phyloP scores from a whole-genome alignment of 2,329 filamentous ascomycete species.

The Proliferodiscus dingleyae region DNA sequence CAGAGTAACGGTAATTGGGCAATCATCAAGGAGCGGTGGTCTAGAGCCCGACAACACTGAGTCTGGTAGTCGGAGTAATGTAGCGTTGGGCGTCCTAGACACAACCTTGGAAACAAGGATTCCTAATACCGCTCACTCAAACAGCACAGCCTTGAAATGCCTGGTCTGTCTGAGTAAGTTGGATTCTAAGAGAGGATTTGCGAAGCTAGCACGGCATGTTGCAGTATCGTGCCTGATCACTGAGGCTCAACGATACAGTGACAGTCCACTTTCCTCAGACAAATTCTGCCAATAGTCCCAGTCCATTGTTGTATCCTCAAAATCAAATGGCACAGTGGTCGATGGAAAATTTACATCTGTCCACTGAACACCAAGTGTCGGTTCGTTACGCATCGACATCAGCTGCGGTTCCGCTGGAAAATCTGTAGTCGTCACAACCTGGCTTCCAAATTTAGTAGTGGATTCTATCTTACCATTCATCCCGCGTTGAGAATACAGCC shows the following conservation, averaged over 20 bases:
- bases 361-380: background rate
- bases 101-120: no score
- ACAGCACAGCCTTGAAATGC: no score
- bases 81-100: no score
- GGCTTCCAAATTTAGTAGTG: background rate
- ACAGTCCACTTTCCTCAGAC: constrained; percentile 2
- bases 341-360: background rate
- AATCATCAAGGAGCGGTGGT: no score
- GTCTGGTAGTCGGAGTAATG: no score
- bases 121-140: no score
- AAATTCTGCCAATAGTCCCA: constrained; percentile 14
- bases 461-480: background rate
- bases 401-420: background rate
- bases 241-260: background rate
- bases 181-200: no score
- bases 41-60: no score
- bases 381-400: background rate
- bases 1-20: no score
- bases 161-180: no score
- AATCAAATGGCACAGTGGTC: background rate
- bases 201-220: no score
- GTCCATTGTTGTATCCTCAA: constrained; percentile 2
- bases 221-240: no score
- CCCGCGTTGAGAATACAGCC: background rate
- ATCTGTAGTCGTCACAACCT: background rate